phyloP scores from a whole-genome alignment of 345 rosid genomes.

The Alliaria petiolata region DNA sequence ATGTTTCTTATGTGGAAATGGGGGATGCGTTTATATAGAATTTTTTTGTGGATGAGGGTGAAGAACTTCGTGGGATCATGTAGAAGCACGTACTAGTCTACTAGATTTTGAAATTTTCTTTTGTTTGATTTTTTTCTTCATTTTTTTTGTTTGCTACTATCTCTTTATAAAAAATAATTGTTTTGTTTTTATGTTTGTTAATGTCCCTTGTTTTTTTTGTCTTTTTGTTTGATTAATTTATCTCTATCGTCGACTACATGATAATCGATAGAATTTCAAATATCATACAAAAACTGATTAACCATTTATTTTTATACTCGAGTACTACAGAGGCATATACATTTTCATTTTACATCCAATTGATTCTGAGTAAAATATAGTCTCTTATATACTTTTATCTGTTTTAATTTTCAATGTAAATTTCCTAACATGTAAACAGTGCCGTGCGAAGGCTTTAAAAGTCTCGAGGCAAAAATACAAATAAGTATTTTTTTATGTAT shows the following conservation, averaged over 20 bases:
- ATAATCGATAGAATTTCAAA: background rate
- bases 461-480: no score
- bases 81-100: conserved; percentile 28
- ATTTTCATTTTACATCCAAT: no score
- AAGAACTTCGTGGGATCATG: conserved; percentile 23
- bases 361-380: no score
- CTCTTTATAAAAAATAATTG: background rate
- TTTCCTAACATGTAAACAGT: no score
- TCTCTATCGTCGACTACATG: background rate
- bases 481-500: no score
- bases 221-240: background rate
- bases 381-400: no score
- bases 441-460: no score
- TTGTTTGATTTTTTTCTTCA: background rate
- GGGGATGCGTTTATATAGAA: conserved; percentile 17
- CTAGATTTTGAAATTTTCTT: background rate
- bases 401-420: background rate
- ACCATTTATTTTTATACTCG: background rate
- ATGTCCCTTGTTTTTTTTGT: background rate
- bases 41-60: background rate
- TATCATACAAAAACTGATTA: background rate
- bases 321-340: no score
- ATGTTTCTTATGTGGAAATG: background rate
- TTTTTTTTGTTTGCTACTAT: background rate
- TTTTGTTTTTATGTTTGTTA: conserved; percentile 9